Evolutionary conservation across 495 filamentous ascomycete species (phyloP), one percentile per base, ranked within the genome.

Genomic region (Aspergillus mulundensis): DNA sequence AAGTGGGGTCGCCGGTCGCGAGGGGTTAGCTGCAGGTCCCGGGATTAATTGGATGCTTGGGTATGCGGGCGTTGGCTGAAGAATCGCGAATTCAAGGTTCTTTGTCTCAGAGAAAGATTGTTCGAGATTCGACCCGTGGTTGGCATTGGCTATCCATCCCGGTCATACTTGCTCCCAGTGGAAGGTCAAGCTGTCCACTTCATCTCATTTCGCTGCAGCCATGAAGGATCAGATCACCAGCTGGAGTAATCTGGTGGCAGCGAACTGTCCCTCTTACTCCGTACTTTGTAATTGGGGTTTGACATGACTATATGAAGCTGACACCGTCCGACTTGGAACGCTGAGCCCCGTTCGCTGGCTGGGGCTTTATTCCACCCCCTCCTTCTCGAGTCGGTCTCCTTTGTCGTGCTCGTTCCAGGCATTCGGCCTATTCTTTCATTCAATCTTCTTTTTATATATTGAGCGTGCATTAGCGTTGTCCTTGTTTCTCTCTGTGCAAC

Each of bases 161-260:
- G 32, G 32, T 39, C 32, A 36, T 36, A 36, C 32, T 15, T 36
- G 32, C 32, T 36, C 32, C 11, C 10, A 30, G 28, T 30, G 28
- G 4, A 4, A 30, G 28, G 38, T 36, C 38, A 40, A 40, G 32
- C 32, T 18, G 38, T 40, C 38, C 38, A 40, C 14, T 18, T 40
- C n/a, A 18, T 40, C 8, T 12, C 25, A 19, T 39, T 25, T 42
- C 21, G 23, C 50, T 53, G 50, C 50, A 53, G 38, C 38, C 50
- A 53, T 43, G 38, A 30, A 34, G 50, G 50, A 43, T 53, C 50
- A 23, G 36, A 53, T 53, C 50, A 53, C 50, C 39, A 24, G 7
- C 19, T 39, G 14, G 11, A 24, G 19, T 21, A 25, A 18, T 34
- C 25, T 32, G 38, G 50, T 42, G 50, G 50, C 50, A 53, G 50